Evolutionary conservation across 2,329 filamentous ascomycete genomes (phyloP).

Genomic region (Pezicula carpinea): DNA sequence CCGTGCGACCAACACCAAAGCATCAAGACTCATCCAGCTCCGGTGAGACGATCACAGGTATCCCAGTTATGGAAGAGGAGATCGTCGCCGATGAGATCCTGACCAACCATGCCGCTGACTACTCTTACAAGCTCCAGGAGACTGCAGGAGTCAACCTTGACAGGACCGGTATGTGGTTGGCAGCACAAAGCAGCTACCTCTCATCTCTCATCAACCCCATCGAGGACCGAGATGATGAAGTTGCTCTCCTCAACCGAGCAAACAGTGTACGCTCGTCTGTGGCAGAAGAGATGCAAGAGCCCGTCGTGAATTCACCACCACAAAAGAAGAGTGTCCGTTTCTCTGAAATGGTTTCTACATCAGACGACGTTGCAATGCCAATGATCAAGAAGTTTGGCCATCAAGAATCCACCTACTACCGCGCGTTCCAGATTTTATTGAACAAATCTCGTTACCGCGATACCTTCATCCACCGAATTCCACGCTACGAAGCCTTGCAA

Average conservation of each 20-base stretch:
- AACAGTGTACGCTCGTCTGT: conserved; percentile 12
- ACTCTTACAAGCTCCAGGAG: conserved; percentile 68
- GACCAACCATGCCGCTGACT: conserved; percentile 69
- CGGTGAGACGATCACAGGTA: conserved; percentile 34
- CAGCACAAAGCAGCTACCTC: conserved; percentile 75
- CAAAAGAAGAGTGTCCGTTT: conserved; percentile 74
- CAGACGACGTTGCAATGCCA: conserved; percentile 35
- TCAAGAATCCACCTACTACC: conserved; percentile 78
- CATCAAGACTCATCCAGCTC: conserved; percentile 25
- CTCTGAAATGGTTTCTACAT: conserved; percentile 39
- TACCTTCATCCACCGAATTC: conserved; percentile 77
- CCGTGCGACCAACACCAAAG: conserved; percentile 21
- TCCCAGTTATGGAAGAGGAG: conserved; percentile 34
- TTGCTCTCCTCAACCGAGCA: conserved; percentile 26
- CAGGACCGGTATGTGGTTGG: conserved; percentile 81
- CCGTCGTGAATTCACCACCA: conserved; percentile 30
- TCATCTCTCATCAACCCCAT: conserved; percentile 59
- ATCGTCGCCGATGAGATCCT: conserved; percentile 61
- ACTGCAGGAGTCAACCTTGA: conserved; percentile 71
- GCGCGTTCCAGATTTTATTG: conserved; percentile 74
- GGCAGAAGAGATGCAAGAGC: conserved; percentile 9
- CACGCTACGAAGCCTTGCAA: conserved; percentile 85
- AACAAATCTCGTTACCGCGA: conserved; percentile 64
- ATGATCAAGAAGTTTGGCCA: conserved; percentile 44
- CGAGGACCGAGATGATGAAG: conserved; percentile 32